These are phyloP conservation scores for Chalciporus sp. DNA, from an alignment of 1,284 basidiomycete species.

Conservation along the genomic window DNA sequence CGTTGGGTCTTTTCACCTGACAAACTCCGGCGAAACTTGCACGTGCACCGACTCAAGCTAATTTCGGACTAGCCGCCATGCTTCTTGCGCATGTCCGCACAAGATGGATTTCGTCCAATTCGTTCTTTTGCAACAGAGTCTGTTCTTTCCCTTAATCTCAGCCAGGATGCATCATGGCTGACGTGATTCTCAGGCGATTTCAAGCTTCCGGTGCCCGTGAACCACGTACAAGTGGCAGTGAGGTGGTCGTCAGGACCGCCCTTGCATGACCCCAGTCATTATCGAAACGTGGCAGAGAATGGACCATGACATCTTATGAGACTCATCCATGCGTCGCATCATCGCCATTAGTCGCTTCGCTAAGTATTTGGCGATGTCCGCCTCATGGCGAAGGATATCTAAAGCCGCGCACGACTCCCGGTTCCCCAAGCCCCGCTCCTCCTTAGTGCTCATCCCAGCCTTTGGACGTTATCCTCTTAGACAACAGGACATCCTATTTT, in stretches of 20 bases:
- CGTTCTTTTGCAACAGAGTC: constrained; percentile 14
- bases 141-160: constrained; percentile 28
- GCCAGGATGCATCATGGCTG: constrained; percentile 17
- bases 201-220: constrained; percentile 25
- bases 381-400: constrained; percentile 34
- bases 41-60: constrained; percentile 17
- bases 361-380: constrained; percentile 33
- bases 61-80: constrained; percentile 21
- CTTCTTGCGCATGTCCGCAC: constrained; percentile 28
- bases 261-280: constrained; percentile 20
- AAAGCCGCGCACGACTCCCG: constrained; percentile 25
- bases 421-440: constrained; percentile 11
- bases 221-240: constrained; percentile 30
- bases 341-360: constrained; percentile 35
- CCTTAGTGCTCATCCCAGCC: constrained; percentile 4
- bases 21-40: too few species aligned
- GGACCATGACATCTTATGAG: constrained; percentile 22
- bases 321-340: constrained; percentile 17
- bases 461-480: not conserved
- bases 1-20: too few species aligned
- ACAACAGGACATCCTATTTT: constrained; percentile 2
- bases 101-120: constrained; percentile 19
- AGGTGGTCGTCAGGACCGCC: constrained; percentile 15
- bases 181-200: constrained; percentile 30
- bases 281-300: constrained; percentile 34